A percentile compares a stretch with the other conserved stretches of the same genome.
These are phyloP conservation scores for Teunomyces tritomae DNA, from an alignment of 805 yeast species.

Conservation along the genomic window DNA sequence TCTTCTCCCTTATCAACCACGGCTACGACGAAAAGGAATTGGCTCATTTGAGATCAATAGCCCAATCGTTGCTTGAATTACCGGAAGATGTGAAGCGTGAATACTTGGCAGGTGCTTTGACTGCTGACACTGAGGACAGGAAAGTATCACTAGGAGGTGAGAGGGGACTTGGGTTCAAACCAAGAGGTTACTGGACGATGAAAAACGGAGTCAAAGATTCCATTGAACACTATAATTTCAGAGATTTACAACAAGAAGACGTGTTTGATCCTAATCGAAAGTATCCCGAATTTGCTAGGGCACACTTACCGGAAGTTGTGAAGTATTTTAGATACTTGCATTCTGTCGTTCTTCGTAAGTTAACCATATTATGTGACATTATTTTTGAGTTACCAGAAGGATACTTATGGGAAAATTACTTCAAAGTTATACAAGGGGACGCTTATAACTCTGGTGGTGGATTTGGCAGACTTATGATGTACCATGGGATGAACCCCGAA, in stretches of 20 bases:
- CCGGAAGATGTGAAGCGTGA: conserved; percentile 39
- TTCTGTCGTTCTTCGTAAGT: conserved; percentile 18
- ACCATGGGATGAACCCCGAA: conserved; percentile 22
- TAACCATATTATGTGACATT: conserved; percentile 24
- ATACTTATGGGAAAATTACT: conserved; percentile 26
- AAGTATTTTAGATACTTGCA: conserved; percentile 23
- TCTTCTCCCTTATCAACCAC: conserved; percentile 42
- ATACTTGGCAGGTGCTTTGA: conserved; percentile 40
- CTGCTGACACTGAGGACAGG: conserved; percentile 27
- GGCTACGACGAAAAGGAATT: conserved; percentile 35
- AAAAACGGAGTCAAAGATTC: conserved; percentile 27
- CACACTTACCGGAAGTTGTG: conserved; percentile 22
- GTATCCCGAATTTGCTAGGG: conserved; percentile 24
- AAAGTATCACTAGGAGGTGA: conserved; percentile 26
- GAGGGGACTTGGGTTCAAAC: conserved; percentile 29
- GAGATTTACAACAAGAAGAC: conserved; percentile 22
- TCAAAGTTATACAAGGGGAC: conserved; percentile 21
- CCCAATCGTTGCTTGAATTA: conserved; percentile 40
- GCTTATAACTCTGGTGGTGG: conserved; percentile 25
- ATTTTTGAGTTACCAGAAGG: conserved; percentile 30
- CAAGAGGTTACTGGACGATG: conserved; percentile 30
- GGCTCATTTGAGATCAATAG: conserved; percentile 35
- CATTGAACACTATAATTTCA: conserved; percentile 27
- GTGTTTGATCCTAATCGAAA: conserved; percentile 19
- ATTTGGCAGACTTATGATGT: conserved; percentile 29